Evolutionary conservation across 345 rosid species (phyloP).

Genomic region (Reutealis trisperma): DNA sequence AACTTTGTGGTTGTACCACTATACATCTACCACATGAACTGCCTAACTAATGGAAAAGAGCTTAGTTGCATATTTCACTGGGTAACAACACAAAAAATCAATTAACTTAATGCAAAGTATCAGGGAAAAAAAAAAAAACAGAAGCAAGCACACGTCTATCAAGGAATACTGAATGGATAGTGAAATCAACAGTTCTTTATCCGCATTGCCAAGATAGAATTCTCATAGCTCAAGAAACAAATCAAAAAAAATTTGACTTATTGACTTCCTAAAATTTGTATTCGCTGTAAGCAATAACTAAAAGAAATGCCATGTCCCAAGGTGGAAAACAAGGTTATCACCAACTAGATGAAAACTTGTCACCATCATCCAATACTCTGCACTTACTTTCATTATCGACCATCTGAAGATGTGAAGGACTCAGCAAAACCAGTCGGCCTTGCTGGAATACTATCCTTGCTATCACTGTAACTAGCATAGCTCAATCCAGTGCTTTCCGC

Average conservation of each 20-base stretch:
- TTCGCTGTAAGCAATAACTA: not conserved
- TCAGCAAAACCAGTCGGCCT: slow-evolving; percentile 48
- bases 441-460: slow-evolving; percentile 43
- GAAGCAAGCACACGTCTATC: not conserved
- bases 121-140: not conserved
- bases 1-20: too few relatives aligned
- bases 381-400: slow-evolving; percentile 25
- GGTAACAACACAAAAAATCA: not conserved
- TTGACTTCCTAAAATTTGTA: not conserved
- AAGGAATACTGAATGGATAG: not conserved
- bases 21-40: too few relatives aligned
- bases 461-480: slow-evolving; percentile 27
- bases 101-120: not conserved
- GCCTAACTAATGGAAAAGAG: too few relatives aligned
- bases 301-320: not conserved
- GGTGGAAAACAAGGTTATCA: not conserved
- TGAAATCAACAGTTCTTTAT: slow-evolving; percentile 2
- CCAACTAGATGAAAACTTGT: not conserved
- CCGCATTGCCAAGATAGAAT: not conserved
- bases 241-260: too few relatives aligned
- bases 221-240: not conserved
- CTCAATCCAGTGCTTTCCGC: slow-evolving; percentile 30
- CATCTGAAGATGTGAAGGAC: slow-evolving; percentile 44
- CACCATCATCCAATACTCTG: not conserved
- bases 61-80: too few relatives aligned